Conservation (phyloP, 305 asterid species). For the Fraxinus velutina region DNA sequence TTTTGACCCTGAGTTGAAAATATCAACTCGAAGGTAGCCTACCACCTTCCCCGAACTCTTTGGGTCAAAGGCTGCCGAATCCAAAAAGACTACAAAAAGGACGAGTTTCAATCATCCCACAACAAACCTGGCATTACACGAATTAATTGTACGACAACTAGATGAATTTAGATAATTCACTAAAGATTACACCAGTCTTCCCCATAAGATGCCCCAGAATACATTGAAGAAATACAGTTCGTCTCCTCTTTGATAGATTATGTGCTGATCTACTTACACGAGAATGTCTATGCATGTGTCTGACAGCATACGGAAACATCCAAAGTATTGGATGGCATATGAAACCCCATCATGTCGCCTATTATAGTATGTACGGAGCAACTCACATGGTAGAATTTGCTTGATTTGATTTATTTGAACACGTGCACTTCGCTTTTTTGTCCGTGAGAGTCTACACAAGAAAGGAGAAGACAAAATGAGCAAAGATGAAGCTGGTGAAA, state of each 20-base stretch:
- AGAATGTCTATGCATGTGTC: not conserved
- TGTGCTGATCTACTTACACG: not conserved
- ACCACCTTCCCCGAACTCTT: not conserved
- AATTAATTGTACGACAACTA: not conserved
- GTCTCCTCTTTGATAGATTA: not conserved
- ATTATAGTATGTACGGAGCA: not conserved
- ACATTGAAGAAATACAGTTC: not conserved
- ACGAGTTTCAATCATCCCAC: not conserved
- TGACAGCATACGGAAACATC: not conserved
- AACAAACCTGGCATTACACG: not conserved
- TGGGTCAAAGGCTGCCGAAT: not conserved
- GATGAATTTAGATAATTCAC: not conserved
- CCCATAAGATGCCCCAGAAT: not conserved
- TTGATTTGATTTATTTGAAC: constrained; percentile 38
- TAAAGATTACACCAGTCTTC: not conserved
- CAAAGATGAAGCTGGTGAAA: constrained; percentile 26
- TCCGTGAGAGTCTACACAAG: constrained; percentile 50
- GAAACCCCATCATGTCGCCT: not conserved
- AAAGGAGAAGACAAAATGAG: not conserved
- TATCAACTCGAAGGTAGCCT: not conserved
- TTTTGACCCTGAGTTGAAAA: not conserved
- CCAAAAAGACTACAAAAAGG: not conserved
- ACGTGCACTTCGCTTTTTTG: constrained; percentile 52
- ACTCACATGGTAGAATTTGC: constrained; percentile 12
- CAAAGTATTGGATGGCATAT: not conserved